phyloP scores from a whole-genome alignment of 371 early-diverging fungal genomes.

The Mortierella sp. region DNA sequence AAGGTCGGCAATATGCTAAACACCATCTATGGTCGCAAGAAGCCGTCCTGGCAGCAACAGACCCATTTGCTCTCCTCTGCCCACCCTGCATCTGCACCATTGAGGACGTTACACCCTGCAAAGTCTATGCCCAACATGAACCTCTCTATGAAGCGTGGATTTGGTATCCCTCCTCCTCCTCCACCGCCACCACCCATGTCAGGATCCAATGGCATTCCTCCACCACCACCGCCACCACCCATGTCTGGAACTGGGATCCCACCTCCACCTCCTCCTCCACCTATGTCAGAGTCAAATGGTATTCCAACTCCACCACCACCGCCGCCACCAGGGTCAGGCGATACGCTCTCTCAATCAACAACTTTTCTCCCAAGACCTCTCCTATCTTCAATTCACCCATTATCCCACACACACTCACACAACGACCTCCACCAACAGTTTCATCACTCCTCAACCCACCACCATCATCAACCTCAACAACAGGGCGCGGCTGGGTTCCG shows the following conservation, averaged over 20 bases:
- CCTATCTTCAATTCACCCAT: constrained; percentile 11
- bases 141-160: not conserved
- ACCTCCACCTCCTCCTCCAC: constrained; percentile 29
- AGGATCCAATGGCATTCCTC: not conserved
- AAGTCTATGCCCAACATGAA: constrained; percentile 23
- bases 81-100: constrained; percentile 9
- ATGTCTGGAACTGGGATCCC: not conserved
- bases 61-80: not conserved
- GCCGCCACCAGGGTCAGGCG: constrained; percentile 19
- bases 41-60: constrained; percentile 43
- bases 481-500: constrained; percentile 57
- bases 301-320: constrained; percentile 30
- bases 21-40: constrained; percentile 50
- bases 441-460: constrained; percentile 3
- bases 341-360: not conserved
- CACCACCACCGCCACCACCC: constrained; percentile 20
- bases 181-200: constrained; percentile 5
- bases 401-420: not conserved
- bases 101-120: not conserved
- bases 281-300: not conserved
- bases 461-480: constrained; percentile 14
- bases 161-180: constrained; percentile 7
- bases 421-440: constrained; percentile 19
- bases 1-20: constrained; percentile 57
- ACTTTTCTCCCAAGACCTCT: not conserved